A percentile compares a stretch with the other conserved stretches of the same genome.
phyloP scores from a whole-genome alignment of 2,329 filamentous ascomycete species.

The Dactylellina haptotyla region DNA sequence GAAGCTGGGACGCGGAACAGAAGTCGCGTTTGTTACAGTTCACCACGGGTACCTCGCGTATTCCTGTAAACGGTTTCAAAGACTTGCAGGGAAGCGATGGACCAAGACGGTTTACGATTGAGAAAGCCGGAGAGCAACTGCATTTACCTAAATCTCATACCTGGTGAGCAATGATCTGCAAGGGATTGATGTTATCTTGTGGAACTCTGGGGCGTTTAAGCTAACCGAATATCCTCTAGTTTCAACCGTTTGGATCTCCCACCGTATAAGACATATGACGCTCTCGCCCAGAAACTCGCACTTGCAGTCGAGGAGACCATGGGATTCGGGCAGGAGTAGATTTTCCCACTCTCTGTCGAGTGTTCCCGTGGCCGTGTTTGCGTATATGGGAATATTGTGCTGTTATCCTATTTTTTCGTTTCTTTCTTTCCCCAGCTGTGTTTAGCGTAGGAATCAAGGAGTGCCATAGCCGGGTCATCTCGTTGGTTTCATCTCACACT shows the following conservation, averaged over 20 bases:
- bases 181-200: constrained; percentile 22
- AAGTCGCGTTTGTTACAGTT: constrained; percentile 97
- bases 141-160: constrained; percentile 97
- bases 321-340: constrained; percentile 96
- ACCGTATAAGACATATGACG: constrained; percentile 87
- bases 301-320: constrained; percentile 99
- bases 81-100: constrained; percentile 97
- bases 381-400: constrained; percentile 31
- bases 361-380: constrained; percentile 22
- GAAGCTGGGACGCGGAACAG: constrained; percentile 97
- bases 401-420: constrained; percentile 29
- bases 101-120: constrained; percentile 93
- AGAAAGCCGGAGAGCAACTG: constrained; percentile 90
- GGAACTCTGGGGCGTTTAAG: constrained; percentile 52
- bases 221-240: constrained; percentile 64
- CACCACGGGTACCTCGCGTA: constrained; percentile 95
- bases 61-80: constrained; percentile 99
- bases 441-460: constrained; percentile 47
- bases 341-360: constrained; percentile 1
- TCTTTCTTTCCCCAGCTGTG: constrained; percentile 21
- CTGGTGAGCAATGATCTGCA: constrained; percentile 72
- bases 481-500: constrained; percentile 38
- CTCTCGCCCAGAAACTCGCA: constrained; percentile 86
- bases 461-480: constrained; percentile 30
- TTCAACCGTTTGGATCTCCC: constrained; percentile 98